Evolutionary conservation across 2,329 filamentous ascomycete genomes (phyloP).

Genomic region (Fusarium tricinctum): DNA sequence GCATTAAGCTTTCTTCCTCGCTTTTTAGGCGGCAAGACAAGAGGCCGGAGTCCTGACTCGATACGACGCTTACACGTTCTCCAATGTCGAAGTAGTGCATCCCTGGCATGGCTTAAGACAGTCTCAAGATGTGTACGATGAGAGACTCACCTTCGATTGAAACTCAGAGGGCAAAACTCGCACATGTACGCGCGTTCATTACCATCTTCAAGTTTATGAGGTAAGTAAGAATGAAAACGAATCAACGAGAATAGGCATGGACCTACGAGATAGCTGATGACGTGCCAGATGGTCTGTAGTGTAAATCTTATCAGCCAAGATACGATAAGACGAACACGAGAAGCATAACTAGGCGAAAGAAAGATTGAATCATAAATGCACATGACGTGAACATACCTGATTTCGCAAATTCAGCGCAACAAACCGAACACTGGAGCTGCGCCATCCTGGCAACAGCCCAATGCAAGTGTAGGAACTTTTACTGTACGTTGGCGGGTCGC

Average conservation of each 20-base stretch:
- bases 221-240: too few relatives aligned
- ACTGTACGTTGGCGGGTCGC: background rate
- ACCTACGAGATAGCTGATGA: conserved; percentile 3
- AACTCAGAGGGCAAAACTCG: conserved; percentile 8
- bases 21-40: background rate
- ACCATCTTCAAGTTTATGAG: background rate
- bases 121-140: background rate
- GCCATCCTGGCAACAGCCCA: background rate
- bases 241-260: too few relatives aligned
- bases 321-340: too few relatives aligned
- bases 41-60: background rate
- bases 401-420: conserved; percentile 1
- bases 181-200: conserved; percentile 1
- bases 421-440: background rate
- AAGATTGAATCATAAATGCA: too few relatives aligned
- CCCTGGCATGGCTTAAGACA: background rate
- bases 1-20: conserved; percentile 13
- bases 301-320: too few relatives aligned
- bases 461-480: too few relatives aligned
- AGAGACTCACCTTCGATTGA: conserved; percentile 19
- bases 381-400: background rate
- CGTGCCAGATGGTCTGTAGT: conserved; percentile 3
- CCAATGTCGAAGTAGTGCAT: conserved; percentile 30
- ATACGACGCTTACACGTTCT: conserved; percentile 15
- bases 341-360: too few relatives aligned